Evolutionary conservation across 805 yeast species (phyloP).

Genomic region (Cyberlindnera petersonii): DNA sequence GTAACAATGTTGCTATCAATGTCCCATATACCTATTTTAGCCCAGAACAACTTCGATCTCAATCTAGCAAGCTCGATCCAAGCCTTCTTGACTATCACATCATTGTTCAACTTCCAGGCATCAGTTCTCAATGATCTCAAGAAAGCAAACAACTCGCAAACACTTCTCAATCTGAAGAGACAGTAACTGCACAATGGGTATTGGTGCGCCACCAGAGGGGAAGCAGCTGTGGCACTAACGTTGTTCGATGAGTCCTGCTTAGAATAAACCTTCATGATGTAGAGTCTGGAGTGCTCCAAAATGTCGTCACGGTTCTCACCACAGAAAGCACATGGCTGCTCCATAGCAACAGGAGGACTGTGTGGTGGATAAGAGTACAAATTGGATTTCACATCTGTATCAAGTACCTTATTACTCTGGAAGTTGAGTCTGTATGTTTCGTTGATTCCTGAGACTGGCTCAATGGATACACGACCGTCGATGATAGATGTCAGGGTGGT

Average conservation of each 20-base stretch:
- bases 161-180: constrained; percentile 69
- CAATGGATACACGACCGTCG: constrained; percentile 78
- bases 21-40: constrained; percentile 79
- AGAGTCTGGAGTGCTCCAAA: constrained; percentile 73
- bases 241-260: constrained; percentile 13
- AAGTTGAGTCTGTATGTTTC: constrained; percentile 54
- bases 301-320: constrained; percentile 71
- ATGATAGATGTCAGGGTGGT: constrained; percentile 61
- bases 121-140: constrained; percentile 56
- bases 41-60: constrained; percentile 76
- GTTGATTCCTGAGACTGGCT: constrained; percentile 82
- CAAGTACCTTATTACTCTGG: constrained; percentile 21
- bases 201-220: constrained; percentile 33
- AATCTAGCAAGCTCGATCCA: constrained; percentile 66
- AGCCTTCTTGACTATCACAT: constrained; percentile 40
- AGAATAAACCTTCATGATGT: constrained; percentile 52
- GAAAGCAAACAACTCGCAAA: constrained; percentile 79
- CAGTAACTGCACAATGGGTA: constrained; percentile 83
- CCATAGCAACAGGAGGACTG: constrained; percentile 70
- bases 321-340: constrained; percentile 77
- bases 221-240: not conserved
- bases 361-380: constrained; percentile 41
- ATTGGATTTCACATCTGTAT: constrained; percentile 30
- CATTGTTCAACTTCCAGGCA: constrained; percentile 55
- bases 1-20: constrained; percentile 31